A percentile compares a stretch with the other conserved stretches of the same genome.
phyloP scores from a whole-genome alignment of 768 basidiomycete genomes.

The Lactifluus hygrophoroides region DNA sequence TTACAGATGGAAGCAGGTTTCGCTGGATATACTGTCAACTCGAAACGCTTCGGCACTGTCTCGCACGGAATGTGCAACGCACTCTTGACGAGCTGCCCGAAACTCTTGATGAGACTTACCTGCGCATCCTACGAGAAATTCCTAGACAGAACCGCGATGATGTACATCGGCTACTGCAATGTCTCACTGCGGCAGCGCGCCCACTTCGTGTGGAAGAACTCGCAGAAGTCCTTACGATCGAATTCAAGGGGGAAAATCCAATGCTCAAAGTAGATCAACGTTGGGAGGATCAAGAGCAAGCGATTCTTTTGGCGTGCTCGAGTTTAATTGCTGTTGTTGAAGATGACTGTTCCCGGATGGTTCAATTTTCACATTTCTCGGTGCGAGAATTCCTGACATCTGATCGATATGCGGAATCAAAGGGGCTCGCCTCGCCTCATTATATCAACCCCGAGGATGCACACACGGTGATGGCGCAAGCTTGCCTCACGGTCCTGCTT shows the following conservation, averaged over 20 bases:
- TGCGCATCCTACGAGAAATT: background rate
- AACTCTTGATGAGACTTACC: background rate
- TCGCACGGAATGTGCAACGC: background rate
- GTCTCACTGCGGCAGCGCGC: background rate
- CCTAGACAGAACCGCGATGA: background rate
- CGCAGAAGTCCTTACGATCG: background rate
- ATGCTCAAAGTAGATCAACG: background rate
- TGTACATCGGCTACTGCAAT: background rate
- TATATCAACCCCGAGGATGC: background rate
- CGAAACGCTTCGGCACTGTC: background rate
- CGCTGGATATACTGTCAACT: background rate
- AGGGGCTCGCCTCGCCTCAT: background rate
- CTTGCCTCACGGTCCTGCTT: background rate
- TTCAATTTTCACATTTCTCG: background rate
- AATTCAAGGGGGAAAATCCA: background rate
- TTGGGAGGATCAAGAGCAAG: background rate
- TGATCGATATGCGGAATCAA: background rate
- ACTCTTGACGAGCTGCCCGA: background rate
- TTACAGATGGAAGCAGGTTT: background rate
- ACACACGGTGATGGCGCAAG: background rate
- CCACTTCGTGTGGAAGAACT: background rate
- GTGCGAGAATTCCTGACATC: conserved; percentile 1
- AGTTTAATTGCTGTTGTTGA: background rate
- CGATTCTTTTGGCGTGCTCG: background rate
- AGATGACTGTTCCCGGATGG: background rate